These are phyloP conservation scores for Theileria parva DNA, from an alignment of 169 alveolate genomes.

Conservation along the genomic window DNA sequence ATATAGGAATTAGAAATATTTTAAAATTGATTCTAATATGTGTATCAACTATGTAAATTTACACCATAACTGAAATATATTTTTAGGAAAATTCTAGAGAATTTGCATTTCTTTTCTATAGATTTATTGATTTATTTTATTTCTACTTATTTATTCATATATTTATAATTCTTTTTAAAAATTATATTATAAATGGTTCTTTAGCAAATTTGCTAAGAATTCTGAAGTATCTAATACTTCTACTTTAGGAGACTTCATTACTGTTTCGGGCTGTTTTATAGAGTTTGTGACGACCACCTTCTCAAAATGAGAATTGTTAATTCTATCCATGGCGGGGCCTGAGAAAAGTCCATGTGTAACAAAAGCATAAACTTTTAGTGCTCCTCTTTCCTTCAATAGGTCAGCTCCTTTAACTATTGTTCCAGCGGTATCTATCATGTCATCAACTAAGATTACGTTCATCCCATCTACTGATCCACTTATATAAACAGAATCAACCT, in stretches of 20 bases:
- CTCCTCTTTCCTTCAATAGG: constrained; percentile 88
- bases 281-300: constrained; percentile 91
- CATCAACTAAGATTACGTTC: constrained; percentile 94
- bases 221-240: constrained; percentile 17
- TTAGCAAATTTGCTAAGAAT: constrained; percentile 25
- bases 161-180: neutral
- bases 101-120: too few species aligned
- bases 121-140: too few species aligned
- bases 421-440: constrained; percentile 97
- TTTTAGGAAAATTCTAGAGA: too few species aligned
- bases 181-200: neutral
- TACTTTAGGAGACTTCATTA: constrained; percentile 32
- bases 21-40: too few species aligned
- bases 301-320: constrained; percentile 82
- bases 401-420: constrained; percentile 96
- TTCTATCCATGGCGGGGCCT: constrained; percentile 87
- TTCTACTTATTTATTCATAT: too few species aligned
- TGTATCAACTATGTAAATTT: too few species aligned
- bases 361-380: constrained; percentile 91
- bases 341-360: constrained; percentile 94
- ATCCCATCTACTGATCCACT: constrained; percentile 92
- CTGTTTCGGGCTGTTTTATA: constrained; percentile 65
- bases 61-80: too few species aligned
- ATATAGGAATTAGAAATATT: too few species aligned
- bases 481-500: constrained; percentile 88